phyloP scores from a whole-genome alignment of 2,329 filamentous ascomycete species.

The Colletotrichum musicola region DNA sequence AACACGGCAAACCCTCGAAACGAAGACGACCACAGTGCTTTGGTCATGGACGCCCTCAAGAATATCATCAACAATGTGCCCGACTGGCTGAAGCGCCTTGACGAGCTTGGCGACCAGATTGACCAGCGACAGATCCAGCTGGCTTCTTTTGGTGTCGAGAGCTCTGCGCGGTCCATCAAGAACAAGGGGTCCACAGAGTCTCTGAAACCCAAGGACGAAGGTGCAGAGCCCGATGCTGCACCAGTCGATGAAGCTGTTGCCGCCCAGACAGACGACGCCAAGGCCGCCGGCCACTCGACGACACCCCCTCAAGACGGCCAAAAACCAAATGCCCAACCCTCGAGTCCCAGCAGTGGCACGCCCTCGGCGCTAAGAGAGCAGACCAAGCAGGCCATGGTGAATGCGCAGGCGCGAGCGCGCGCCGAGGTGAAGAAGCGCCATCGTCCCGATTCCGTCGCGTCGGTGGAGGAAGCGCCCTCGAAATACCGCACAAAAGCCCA shows the following conservation, averaged over 20 bases:
- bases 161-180: constrained; percentile 56
- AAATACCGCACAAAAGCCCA: constrained; percentile 79
- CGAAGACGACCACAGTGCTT: constrained; percentile 48
- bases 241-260: constrained; percentile 16
- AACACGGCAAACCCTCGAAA: constrained; percentile 45
- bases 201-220: constrained; percentile 63
- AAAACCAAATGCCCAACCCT: constrained; percentile 39
- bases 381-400: constrained; percentile 58
- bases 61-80: constrained; percentile 69
- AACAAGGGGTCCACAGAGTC: constrained; percentile 68
- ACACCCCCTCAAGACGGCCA: constrained; percentile 26
- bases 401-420: constrained; percentile 60
- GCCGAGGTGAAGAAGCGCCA: constrained; percentile 63
- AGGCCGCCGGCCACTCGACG: not conserved
- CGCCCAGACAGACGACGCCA: not conserved
- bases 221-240: constrained; percentile 21
- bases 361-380: constrained; percentile 54
- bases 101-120: constrained; percentile 72
- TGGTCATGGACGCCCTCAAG: constrained; percentile 68
- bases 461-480: constrained; percentile 59
- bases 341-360: constrained; percentile 50
- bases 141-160: constrained; percentile 58
- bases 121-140: constrained; percentile 72
- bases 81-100: constrained; percentile 70
- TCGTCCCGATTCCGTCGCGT: constrained; percentile 65